Evolutionary conservation across 441 rosid species (phyloP).

Genomic region (Metrosideros polymorpha): DNA sequence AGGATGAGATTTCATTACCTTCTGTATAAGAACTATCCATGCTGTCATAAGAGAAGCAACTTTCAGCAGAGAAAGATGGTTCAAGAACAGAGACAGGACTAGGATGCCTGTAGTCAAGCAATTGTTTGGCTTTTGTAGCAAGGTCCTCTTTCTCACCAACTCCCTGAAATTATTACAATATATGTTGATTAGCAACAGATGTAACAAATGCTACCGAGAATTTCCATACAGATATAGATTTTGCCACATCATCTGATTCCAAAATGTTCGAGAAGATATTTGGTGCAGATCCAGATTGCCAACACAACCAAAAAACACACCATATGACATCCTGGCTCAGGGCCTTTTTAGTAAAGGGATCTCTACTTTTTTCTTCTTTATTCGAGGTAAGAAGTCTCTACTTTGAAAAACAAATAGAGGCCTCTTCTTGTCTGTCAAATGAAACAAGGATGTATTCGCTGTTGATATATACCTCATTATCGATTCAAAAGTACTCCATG

Average conservation of each 20-base stretch:
- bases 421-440: background rate
- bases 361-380: background rate
- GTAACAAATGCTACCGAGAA: background rate
- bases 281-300: background rate
- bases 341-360: background rate
- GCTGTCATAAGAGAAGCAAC: slow-evolving; percentile 59
- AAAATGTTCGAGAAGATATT: background rate
- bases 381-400: background rate
- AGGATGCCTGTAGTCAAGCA: slow-evolving; percentile 34
- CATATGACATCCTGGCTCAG: background rate
- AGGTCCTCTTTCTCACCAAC: slow-evolving; percentile 35
- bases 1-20: slow-evolving; percentile 19
- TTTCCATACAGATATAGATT: background rate
- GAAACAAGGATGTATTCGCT: background rate
- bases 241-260: background rate
- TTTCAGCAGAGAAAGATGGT: slow-evolving; percentile 46
- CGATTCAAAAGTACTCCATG: background rate
- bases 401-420: background rate
- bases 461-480: background rate
- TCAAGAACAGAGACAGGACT: slow-evolving; percentile 74
- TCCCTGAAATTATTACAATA: slow-evolving; percentile 24
- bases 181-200: background rate
- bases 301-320: background rate
- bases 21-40: slow-evolving; percentile 34
- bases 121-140: slow-evolving; percentile 23